These are phyloP conservation scores for Xylariaceae sp. DNA, from an alignment of 2,329 filamentous ascomycete genomes.

Conservation along the genomic window DNA sequence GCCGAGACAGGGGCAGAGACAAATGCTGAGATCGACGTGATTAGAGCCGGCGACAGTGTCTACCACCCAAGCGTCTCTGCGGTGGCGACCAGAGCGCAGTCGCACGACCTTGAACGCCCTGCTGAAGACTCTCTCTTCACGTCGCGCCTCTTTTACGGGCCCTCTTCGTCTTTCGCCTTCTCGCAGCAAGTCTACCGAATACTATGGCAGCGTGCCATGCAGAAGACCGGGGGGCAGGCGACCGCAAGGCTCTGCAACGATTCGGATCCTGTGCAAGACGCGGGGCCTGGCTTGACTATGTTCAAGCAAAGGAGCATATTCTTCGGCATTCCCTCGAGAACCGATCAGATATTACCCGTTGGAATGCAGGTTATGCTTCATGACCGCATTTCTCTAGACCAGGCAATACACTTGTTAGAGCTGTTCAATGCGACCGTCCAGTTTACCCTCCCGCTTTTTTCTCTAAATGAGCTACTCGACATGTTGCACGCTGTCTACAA, in stretches of 20 bases:
- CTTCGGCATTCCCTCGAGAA: constrained; percentile 8
- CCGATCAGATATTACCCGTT: background rate
- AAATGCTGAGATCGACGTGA: background rate
- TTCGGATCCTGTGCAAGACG: constrained; percentile 5
- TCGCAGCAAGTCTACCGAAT: constrained; percentile 10
- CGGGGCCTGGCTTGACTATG: constrained; percentile 6
- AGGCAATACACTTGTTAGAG: constrained; percentile 3
- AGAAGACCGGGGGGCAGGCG: background rate
- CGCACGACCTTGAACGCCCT: background rate
- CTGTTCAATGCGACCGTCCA: constrained; percentile 5
- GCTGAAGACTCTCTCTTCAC: constrained; percentile 4
- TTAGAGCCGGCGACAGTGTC: constrained; percentile 1
- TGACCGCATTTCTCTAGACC: constrained; percentile 4
- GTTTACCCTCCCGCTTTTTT: constrained; percentile 6
- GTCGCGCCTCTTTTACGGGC: constrained; percentile 9
- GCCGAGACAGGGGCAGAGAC: no score
- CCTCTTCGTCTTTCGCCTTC: constrained; percentile 10
- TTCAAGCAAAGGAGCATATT: constrained; percentile 8
- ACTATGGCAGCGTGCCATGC: constrained; percentile 1
- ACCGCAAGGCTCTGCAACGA: background rate
- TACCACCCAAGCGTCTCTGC: constrained; percentile 9
- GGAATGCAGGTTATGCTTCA: background rate
- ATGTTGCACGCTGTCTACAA: constrained; percentile 5
- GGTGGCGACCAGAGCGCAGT: background rate
- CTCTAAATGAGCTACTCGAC: background rate